Conservation (phyloP, 1,284 basidiomycete species). For the Heterobasidion occidentale region DNA sequence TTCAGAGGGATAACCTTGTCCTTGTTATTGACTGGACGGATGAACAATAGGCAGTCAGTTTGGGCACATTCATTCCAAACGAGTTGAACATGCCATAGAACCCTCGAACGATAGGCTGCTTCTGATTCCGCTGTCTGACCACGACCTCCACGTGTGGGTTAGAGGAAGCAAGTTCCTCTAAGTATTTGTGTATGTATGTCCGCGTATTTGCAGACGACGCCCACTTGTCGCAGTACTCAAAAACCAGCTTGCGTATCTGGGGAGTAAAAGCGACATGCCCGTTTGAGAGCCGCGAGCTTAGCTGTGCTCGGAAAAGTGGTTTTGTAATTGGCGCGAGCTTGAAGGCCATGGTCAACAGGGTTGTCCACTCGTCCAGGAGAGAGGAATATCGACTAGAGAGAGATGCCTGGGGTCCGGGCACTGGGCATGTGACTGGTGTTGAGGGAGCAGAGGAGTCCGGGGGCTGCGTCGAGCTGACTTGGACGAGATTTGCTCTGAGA, state of each 20-base stretch:
- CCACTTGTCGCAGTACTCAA: slow-evolving; percentile 80
- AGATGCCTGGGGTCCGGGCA: not conserved
- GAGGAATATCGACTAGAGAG: no score
- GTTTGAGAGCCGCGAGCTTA: slow-evolving; percentile 59
- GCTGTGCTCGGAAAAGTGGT: slow-evolving; percentile 47
- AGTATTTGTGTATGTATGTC: slow-evolving; percentile 54
- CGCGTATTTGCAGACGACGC: slow-evolving; percentile 67
- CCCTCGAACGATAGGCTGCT: slow-evolving; percentile 69
- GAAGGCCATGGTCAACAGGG: slow-evolving; percentile 26
- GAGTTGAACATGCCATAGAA: slow-evolving; percentile 53
- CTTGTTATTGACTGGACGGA: slow-evolving; percentile 56
- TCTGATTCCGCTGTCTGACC: slow-evolving; percentile 63
- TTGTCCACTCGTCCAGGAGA: not conserved
- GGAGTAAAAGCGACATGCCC: slow-evolving; percentile 66
- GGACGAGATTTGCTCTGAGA: not conserved
- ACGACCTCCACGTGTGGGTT: slow-evolving; percentile 80
- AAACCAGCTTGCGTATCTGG: slow-evolving; percentile 71
- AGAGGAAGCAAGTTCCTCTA: slow-evolving; percentile 53
- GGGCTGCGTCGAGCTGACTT: not conserved
- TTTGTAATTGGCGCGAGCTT: slow-evolving; percentile 21
- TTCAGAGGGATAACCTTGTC: slow-evolving; percentile 78
- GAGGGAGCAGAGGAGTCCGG: not conserved
- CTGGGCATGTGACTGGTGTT: not conserved
- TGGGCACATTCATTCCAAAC: slow-evolving; percentile 1
- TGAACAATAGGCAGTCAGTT: slow-evolving; percentile 2